These are phyloP conservation scores for Boletus rubroflammeus DNA, from an alignment of 768 basidiomycete species.

Conservation along the genomic window DNA sequence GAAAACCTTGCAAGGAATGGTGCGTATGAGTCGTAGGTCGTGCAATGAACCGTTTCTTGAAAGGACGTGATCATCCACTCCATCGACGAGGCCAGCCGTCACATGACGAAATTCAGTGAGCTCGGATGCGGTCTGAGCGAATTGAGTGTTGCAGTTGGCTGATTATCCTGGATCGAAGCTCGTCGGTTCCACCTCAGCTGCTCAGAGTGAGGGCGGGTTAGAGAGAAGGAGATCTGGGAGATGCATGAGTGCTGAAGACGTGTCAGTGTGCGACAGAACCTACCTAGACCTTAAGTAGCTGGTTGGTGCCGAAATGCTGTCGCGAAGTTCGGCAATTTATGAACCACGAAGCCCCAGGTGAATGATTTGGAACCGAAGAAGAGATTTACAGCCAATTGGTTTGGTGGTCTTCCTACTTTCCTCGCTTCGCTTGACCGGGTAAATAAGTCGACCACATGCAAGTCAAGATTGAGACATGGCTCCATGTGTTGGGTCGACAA, in stretches of 20 bases:
- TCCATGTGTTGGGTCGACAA: neutral
- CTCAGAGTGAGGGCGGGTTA: neutral
- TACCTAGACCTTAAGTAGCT: neutral
- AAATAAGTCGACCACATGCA: neutral
- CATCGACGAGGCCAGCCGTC: neutral
- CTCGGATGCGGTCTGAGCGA: slow-evolving; percentile 3
- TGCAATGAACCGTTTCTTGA: slow-evolving; percentile 9
- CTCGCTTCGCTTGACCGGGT: neutral
- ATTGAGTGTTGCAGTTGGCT: slow-evolving; percentile 4
- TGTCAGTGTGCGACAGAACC: neutral
- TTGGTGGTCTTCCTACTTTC: neutral
- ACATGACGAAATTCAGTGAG: slow-evolving; percentile 4
- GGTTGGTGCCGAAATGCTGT: neutral
- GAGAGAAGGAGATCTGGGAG: slow-evolving; percentile 2
- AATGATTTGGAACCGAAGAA: neutral
- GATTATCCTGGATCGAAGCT: neutral
- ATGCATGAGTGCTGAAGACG: neutral
- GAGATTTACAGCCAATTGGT: neutral
- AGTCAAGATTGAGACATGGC: neutral
- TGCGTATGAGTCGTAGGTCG: slow-evolving; percentile 15
- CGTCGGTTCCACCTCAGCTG: neutral
- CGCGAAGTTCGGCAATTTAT: neutral
- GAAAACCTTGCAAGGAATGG: slow-evolving; percentile 10
- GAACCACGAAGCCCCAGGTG: no score
- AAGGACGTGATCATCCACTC: neutral